These are phyloP conservation scores for Arthrocladium fulminans DNA, from an alignment of 2,329 filamentous ascomycete species.

Conservation along the genomic window DNA sequence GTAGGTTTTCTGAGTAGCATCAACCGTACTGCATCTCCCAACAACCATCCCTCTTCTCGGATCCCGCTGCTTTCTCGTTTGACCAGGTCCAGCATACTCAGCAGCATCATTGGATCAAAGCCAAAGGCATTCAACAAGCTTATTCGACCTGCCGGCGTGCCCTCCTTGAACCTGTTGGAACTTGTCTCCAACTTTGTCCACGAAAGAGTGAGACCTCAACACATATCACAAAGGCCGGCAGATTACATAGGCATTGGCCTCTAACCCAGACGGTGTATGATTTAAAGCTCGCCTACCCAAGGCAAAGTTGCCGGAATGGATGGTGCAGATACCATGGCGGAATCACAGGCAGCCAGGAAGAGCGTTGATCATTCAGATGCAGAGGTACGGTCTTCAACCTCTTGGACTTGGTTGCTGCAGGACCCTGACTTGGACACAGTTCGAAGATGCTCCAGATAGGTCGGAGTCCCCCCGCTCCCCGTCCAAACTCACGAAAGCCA, in stretches of 20 bases:
- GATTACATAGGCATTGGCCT: neutral
- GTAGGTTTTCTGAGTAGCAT: no score
- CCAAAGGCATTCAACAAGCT: neutral
- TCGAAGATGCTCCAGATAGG: conserved; percentile 7
- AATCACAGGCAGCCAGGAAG: neutral
- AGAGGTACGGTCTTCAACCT: neutral
- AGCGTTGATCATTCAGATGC: conserved; percentile 7
- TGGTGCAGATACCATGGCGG: conserved; percentile 8
- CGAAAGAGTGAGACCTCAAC: neutral
- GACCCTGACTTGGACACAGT: conserved; percentile 1
- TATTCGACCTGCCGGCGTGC: neutral
- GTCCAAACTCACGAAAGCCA: neutral
- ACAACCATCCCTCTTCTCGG: no score
- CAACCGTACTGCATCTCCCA: no score
- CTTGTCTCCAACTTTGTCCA: conserved; percentile 1
- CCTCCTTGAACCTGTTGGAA: neutral
- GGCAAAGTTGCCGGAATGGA: no score
- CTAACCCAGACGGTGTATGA: neutral
- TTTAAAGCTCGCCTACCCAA: neutral
- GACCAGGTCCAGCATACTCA: no score
- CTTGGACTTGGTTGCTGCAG: neutral
- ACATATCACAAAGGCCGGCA: neutral
- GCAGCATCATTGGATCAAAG: neutral
- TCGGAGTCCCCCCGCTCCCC: neutral
- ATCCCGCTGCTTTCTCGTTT: no score